These are phyloP conservation scores for Solanum habrochaites DNA, from an alignment of 257 asterid genomes.

Conservation along the genomic window DNA sequence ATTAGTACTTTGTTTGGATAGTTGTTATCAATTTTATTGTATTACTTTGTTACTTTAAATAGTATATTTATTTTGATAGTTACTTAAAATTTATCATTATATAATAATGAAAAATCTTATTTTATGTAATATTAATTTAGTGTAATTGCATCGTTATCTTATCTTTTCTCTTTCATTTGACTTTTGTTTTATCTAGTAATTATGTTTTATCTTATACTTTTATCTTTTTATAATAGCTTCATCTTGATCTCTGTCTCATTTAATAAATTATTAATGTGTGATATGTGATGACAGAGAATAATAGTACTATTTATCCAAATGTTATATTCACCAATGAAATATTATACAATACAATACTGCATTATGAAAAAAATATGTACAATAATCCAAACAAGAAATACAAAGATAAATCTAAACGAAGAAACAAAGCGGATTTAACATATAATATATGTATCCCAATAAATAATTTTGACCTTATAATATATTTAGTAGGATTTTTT, in stretches of 20 bases:
- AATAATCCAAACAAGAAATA: background rate
- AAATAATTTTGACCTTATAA: background rate
- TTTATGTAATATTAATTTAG: background rate
- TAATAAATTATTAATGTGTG: rapidly evolving
- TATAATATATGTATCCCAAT: background rate
- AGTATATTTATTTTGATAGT: no score
- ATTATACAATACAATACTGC: background rate
- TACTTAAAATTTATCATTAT: no score
- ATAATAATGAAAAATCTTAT: no score
- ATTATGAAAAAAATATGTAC: background rate
- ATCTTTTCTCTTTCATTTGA: background rate
- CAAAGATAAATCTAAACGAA: background rate
- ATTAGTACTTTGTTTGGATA: no score
- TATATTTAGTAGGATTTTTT: background rate
- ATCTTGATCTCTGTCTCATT: background rate
- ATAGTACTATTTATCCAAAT: no score
- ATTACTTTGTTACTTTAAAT: no score
- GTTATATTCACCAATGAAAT: no score
- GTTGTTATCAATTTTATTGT: background rate
- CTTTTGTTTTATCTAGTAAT: background rate
- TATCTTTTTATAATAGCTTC: no score
- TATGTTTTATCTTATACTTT: background rate
- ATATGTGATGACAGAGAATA: background rate
- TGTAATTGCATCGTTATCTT: no score
- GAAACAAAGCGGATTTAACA: background rate